Evolutionary conservation across 2,329 filamentous ascomycete genomes (phyloP), one percentile per base, ranked within the genome.

Genomic region (Gremmenia infestans): DNA sequence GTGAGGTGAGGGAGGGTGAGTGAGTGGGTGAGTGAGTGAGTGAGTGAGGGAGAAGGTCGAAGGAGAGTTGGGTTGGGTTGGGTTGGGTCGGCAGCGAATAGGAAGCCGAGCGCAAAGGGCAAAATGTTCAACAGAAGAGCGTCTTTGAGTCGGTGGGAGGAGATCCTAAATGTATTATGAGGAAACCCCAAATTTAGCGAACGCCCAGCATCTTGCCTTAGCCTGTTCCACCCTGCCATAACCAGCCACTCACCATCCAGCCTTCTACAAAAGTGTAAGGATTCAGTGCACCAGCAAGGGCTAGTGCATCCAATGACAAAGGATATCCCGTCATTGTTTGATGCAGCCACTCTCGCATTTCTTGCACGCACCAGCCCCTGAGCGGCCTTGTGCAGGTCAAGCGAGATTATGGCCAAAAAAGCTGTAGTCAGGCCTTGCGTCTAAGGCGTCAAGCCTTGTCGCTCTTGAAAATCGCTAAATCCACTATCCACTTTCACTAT

Each of bases 91-190:
- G 15, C 22, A 39, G 25, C 51, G 42, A 53, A 53, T 53, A 45
- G 45, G 42, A 53, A 19, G 51, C 32, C 32, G 51, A 53, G 28
- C 51, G 51, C 51, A 52, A 46, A 46, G 14, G 23, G 28, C 28
- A 39, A 19, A 40, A 39, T 19, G 14, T 51, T 51, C 49, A 51
- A 28, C 19, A 50, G 48, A 50, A 32, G 28, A 32, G 23, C 19
- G 39, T 42, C 39, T 17, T 17, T 22, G 42, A 19, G 19, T 28
- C 48, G 32, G 35, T 37, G 48, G 48, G 48, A 50, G 48, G 19
- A 12, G 15, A 14, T 22, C n/a, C 9, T 37, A 50, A 37, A 36
- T 37, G 28, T 22, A 45, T 45, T 48, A 32, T 32, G 28, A 32
- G 28, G 28, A 2, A 32, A 32, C 28, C 28, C 28, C 9, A 32